Evolutionary conservation across 1,139 yeast genomes (phyloP).

Genomic region (Geotrichum klebahnii): DNA sequence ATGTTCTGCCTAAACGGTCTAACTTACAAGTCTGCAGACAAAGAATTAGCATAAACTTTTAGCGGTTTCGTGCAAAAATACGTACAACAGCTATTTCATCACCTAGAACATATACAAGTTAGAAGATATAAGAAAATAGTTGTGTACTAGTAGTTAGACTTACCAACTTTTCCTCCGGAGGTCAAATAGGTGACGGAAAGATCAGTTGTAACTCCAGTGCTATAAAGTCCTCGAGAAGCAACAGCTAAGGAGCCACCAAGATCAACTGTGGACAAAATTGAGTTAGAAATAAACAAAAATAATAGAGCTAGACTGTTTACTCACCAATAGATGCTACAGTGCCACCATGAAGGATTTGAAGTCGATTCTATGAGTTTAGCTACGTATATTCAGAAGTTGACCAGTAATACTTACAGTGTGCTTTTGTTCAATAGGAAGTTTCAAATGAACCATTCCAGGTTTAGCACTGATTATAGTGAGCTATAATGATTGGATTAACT

Average conservation of each 20-base stretch:
- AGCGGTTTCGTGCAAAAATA: background rate
- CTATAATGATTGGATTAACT: too few relatives aligned
- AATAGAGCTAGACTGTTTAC: background rate
- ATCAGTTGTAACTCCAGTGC: slow-evolving; percentile 46
- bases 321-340: slow-evolving; percentile 38
- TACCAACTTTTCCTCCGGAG: slow-evolving; percentile 43
- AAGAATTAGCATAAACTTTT: background rate
- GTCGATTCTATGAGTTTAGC: slow-evolving; percentile 36
- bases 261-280: slow-evolving; percentile 35
- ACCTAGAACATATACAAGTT: slow-evolving; percentile 18
- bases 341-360: slow-evolving; percentile 44
- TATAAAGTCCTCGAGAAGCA: slow-evolving; percentile 42
- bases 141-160: slow-evolving; percentile 11
- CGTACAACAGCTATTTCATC: slow-evolving; percentile 30
- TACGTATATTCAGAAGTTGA: background rate
- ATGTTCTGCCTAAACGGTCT: slow-evolving; percentile 41
- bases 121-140: slow-evolving; percentile 20
- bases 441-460: slow-evolving; percentile 39
- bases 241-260: slow-evolving; percentile 47
- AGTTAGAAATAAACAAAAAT: background rate
- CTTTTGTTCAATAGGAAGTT: slow-evolving; percentile 36
- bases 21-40: slow-evolving; percentile 34
- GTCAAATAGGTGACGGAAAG: slow-evolving; percentile 42
- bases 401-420: slow-evolving; percentile 36
- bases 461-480: slow-evolving; percentile 34